Base-by-base conservation (phyloP, 169 alveolate genomes). In the Babesia microti region DNA sequence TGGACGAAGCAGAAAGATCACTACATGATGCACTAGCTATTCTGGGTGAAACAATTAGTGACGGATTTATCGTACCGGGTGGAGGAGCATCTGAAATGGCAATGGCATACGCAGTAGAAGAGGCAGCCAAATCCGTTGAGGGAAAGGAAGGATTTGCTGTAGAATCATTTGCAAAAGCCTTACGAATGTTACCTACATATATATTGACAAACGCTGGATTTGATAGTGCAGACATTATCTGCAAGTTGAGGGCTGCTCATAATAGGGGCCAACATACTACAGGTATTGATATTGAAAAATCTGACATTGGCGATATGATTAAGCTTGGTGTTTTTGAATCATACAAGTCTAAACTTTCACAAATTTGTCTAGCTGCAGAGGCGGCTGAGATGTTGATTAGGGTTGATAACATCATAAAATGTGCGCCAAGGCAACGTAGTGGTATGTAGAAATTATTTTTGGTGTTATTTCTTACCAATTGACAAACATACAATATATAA, bases 1-100 rank as follows among this genome's bases (percentile, higher is more conserved):
- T 96, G 44, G 98, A 94, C 44, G 99, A 96, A 86, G 98, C 99
- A 17, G 99, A 96, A 69, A 86, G 99, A 37, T 89, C 98, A 11
- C 82, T 96, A 18, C 99, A 96, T 76, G 99, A 96, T 61, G 99
- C 98, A 9, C 70, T 96, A 28, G 98, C 99, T 34, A 98, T 96
- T 19, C 79, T 96, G 11, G 59, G 83, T 41, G 95, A 94, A 78
- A 92, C 98, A 1, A 88, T 92, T 24, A 73, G 79, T n/a, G 91
- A 76, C 54, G 72, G 74, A 37, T 46, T 84, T 41, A 94, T 94
- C 15, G 97, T 96, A 14, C 86, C 88, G 60, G 99, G 99, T 22
- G 99, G 99, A 26, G 99, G 99, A 0, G 85, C 94, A 58, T 74
- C 97, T 28, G 99, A 95, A 67, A 89, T 96, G 87, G 82, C 74